Evolutionary conservation across 371 early-diverging fungal genomes (phyloP), one percentile per base, ranked within the genome.

Genomic region (Mortierella sp.): DNA sequence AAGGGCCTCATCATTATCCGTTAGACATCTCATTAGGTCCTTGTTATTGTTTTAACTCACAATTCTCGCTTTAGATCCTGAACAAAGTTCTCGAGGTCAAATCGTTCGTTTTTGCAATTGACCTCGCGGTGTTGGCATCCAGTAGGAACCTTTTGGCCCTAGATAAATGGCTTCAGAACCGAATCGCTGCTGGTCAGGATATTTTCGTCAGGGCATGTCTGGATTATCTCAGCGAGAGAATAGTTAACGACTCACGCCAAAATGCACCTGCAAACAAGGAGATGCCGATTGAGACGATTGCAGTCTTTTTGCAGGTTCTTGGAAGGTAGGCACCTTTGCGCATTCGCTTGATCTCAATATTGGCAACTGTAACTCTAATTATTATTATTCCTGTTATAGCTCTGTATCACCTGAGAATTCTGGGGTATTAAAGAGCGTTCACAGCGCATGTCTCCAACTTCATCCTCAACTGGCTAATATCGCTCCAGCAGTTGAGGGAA

Each of bases 121-220:
- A 96, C 60, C 80, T 97, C 32, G 96, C 96, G 17, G 90, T 94
- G 1, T 83, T 97, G 15, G 96, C 97, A 13, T 91, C 92, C 6
- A 88, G 94, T 13, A 83, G 94, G 35, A 94, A 95, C 66, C 91
- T 90, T 63, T 83, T 97, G 1, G 95, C 94, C 59, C 78, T 97
- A 6, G 97, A 96, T 67, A 95, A 94, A 76, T 97, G 96, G 96
- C 83, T 97, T 23, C 90, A 86, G 64, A 96, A 94, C 54, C 89
- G 91, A 57, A 88, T 95, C 5, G 70, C 69, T 0, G 86, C 91
- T 15, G 88, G 90, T 49, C 91, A 92, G 8, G 92, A 92, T 60
- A 58, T 82, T 17, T 97, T 97, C 83, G 74, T 91, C 43, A 85
- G 86, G 29, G 90, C 92, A 1, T 92, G 92, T 65, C 77, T 97